Conservation (phyloP, 371 early-diverging fungal species). For the Mortierella sp. region DNA sequence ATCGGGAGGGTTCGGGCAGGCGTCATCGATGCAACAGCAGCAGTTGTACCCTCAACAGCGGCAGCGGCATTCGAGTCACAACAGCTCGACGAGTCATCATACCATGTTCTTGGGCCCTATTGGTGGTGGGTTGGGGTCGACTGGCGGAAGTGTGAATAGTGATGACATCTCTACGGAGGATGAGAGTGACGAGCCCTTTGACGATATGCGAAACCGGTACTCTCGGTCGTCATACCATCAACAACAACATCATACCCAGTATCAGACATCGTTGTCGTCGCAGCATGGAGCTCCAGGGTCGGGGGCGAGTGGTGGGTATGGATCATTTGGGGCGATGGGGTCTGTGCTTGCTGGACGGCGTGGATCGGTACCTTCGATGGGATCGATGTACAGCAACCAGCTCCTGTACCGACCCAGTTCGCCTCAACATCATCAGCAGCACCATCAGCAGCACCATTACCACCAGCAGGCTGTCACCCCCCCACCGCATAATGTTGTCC, state of each 20-base stretch:
- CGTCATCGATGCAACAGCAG: not conserved
- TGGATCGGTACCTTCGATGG: conserved; percentile 51
- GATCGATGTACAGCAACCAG: conserved; percentile 50
- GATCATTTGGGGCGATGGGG: not conserved
- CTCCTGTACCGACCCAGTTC: conserved; percentile 24
- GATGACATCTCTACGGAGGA: conserved; percentile 54
- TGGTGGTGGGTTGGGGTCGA: conserved; percentile 40
- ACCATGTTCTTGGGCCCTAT: conserved; percentile 53
- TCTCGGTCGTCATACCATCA: conserved; percentile 15
- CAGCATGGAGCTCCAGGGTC: conserved; percentile 8
- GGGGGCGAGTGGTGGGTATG: conserved; percentile 18
- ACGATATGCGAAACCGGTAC: conserved; percentile 36
- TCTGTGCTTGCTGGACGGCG: conserved; percentile 27
- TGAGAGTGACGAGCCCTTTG: conserved; percentile 53
- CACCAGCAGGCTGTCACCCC: conserved; percentile 32
- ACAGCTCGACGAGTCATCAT: conserved; percentile 46
- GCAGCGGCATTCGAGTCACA: conserved; percentile 53
- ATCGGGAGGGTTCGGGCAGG: conserved; percentile 17
- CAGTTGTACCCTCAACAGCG: conserved; percentile 45
- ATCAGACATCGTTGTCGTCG: not conserved
- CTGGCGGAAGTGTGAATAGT: conserved; percentile 46
- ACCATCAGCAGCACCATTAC: conserved; percentile 19
- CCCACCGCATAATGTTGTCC: conserved; percentile 36
- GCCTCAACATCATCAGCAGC: conserved; percentile 18
- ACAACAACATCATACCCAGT: conserved; percentile 16